Evolutionary conservation across 805 yeast species (phyloP), one percentile per base, ranked within the genome.

Genomic region (Nakazawaea holstii): DNA sequence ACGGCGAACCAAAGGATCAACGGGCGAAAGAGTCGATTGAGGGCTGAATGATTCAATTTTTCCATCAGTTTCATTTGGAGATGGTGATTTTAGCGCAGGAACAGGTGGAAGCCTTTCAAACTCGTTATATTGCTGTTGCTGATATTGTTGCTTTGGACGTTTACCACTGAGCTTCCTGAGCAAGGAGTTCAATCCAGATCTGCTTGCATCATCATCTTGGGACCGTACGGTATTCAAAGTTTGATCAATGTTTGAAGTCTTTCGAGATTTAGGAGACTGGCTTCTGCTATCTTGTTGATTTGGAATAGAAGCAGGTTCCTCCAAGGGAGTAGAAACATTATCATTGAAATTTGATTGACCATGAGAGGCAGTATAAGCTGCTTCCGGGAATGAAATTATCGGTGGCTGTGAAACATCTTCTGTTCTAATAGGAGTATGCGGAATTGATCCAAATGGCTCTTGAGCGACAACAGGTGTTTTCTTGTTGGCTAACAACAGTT

Each of bases 1-100:
- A 55, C 84, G 74, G 56, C 82, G 81, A 41, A 78, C 75, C 39
- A 60, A 49, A 46, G 59, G 62, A 37, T 48, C 52, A 31, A 49
- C 46, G 7, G 27, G 39, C 27, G 49, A 40, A 15, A 30, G 48
- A 3, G 28, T 11, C 9, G 39, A 10, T 30, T 40, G 45, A 5
- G 49, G 49, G 13, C 36, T 31, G 20, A 41, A 46, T 2, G 36
- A 8, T 11, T 40, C 32, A 6, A 41, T 11, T 15, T 38, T 14
- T 2, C 13, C 15, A 27, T 45, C 44, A 14, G 33, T 9, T 2
- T 41, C 45, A 20, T 10, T 31, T 13, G 49, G 49, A 7, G 41
- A 33, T 28, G 49, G 41, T 6, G 41, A 39, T 14, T 27, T 27
- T 3, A 7, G 3, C 4, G 30, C n/a, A 14, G 40, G 39, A 33